Conservation (phyloP, 148 eudicot genomes). For the Persicaria tinctoria region DNA sequence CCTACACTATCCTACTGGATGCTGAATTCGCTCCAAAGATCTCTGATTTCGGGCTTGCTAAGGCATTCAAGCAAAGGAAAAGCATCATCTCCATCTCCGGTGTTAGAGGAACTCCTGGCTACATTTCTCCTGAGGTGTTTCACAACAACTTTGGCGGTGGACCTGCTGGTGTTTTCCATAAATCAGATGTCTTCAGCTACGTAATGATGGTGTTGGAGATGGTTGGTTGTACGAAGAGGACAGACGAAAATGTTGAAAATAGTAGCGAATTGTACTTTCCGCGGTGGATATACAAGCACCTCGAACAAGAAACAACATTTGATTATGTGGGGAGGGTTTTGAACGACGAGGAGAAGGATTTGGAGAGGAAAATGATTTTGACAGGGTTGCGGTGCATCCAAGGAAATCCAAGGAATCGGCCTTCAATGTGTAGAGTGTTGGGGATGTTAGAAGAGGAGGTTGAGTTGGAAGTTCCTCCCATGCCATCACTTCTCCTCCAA, state of each 20-base stretch:
- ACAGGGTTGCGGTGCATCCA: conserved; percentile 7
- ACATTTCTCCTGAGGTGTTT: conserved; percentile 62
- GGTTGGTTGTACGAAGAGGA: not conserved
- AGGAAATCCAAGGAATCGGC: not conserved
- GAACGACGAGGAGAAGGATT: not conserved
- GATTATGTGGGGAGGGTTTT: not conserved
- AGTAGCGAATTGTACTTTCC: not conserved
- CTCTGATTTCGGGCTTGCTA: conserved; percentile 78
- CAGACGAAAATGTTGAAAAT: not conserved
- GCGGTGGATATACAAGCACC: not conserved
- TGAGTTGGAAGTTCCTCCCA: conserved; percentile 8
- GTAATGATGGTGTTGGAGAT: not conserved
- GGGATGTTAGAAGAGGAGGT: not conserved
- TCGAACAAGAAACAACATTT: not conserved
- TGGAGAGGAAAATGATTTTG: not conserved
- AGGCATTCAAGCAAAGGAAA: conserved; percentile 29
- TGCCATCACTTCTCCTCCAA: conserved; percentile 2
- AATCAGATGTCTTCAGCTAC: not conserved
- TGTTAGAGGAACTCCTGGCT: conserved; percentile 90
- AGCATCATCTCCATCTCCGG: conserved; percentile 80
- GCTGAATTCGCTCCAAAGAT: conserved; percentile 55
- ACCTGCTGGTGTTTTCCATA: conserved; percentile 22
- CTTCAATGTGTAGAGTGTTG: not conserved
- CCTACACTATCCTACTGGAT: conserved; percentile 32
- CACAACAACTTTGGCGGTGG: conserved; percentile 38